Evolutionary conservation across 495 filamentous ascomycete genomes (phyloP).

Genomic region (Penicillium riverlandense): DNA sequence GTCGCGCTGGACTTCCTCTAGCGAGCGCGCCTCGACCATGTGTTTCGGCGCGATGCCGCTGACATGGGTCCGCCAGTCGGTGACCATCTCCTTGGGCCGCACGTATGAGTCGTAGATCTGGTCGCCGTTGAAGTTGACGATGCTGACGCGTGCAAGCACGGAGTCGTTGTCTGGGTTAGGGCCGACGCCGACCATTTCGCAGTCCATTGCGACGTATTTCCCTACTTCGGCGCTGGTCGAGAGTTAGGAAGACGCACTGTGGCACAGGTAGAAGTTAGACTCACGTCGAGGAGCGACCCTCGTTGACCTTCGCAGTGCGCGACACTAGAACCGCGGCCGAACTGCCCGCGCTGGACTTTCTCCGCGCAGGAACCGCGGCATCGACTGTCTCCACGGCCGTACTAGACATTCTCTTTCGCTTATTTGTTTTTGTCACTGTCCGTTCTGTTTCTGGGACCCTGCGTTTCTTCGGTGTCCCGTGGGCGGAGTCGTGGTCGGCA

Average conservation of each 20-base stretch:
- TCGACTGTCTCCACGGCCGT: conserved; percentile 4
- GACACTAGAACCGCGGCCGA: conserved; percentile 11
- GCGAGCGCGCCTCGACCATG: conserved; percentile 59
- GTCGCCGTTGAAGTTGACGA: conserved; percentile 87
- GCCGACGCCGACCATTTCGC: conserved; percentile 95
- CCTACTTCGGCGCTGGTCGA: conserved; percentile 50
- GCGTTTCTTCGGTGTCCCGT: conserved; percentile 31
- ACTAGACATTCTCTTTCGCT: conserved; percentile 30
- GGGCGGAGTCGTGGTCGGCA: conserved; percentile 21
- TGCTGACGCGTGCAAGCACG: conserved; percentile 71
- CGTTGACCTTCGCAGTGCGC: conserved; percentile 35
- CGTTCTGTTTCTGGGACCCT: conserved; percentile 22
- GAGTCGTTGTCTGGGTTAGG: conserved; percentile 57
- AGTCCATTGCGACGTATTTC: conserved; percentile 89
- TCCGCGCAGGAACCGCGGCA: conserved; percentile 10
- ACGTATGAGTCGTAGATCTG: conserved; percentile 92
- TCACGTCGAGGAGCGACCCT: conserved; percentile 42
- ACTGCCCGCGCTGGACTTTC: conserved; percentile 16
- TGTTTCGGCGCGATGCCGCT: conserved; percentile 68
- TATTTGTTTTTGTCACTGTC: conserved; percentile 7
- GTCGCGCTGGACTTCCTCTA: conserved; percentile 67
- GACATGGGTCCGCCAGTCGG: conserved; percentile 82
- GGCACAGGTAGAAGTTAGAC: conserved; percentile 3
- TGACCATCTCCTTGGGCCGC: conserved; percentile 63
- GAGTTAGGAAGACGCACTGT: conserved; percentile 5